phyloP scores from a whole-genome alignment of 1,284 basidiomycete genomes.

The Puccinia polysora region DNA sequence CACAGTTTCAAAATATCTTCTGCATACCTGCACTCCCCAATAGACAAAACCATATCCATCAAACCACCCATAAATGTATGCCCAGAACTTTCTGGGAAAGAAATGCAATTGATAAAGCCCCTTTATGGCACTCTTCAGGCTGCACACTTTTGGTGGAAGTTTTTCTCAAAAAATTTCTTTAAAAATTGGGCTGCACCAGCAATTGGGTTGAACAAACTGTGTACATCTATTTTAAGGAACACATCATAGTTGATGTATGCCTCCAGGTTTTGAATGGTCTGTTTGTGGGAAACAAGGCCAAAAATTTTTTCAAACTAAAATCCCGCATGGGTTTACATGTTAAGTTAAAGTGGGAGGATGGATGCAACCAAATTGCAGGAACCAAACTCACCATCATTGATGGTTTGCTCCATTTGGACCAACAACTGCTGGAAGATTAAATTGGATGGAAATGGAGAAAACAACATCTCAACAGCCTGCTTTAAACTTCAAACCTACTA shows the following conservation, averaged over 20 bases:
- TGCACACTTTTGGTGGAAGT: background rate
- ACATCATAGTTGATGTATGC: background rate
- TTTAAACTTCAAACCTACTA: background rate
- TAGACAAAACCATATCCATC: background rate
- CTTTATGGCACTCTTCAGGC: background rate
- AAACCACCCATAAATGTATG: background rate
- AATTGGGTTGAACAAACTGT: background rate
- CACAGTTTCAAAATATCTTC: background rate
- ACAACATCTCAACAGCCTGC: too few relatives aligned
- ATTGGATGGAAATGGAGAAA: background rate
- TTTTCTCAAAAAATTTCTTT: background rate
- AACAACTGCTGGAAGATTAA: background rate
- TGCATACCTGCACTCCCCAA: slow-evolving; percentile 2
- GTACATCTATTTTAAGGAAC: background rate
- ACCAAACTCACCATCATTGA: background rate
- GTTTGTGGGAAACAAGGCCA: background rate
- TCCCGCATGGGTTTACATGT: background rate
- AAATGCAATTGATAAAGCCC: background rate
- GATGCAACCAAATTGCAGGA: background rate
- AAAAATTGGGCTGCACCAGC: background rate
- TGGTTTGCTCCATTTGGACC: background rate
- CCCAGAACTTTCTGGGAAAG: background rate
- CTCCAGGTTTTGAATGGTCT: background rate
- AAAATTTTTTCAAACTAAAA: background rate
- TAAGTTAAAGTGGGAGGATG: background rate